Evolutionary conservation across 2,329 filamentous ascomycete genomes (phyloP).

Genomic region (Pseudogymnoascus sp.): DNA sequence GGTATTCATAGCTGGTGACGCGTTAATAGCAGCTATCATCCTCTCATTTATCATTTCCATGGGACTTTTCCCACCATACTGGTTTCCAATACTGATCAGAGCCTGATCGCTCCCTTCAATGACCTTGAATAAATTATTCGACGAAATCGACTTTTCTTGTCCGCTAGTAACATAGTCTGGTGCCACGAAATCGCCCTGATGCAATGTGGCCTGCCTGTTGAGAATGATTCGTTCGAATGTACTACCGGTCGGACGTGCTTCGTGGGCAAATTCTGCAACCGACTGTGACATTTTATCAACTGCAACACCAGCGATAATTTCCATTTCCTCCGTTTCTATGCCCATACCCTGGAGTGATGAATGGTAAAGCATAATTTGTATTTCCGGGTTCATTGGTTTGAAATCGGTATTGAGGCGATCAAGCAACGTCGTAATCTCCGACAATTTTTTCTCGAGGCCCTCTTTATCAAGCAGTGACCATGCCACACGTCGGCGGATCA

Average conservation of each 20-base stretch:
- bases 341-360: not conserved
- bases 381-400: not conserved
- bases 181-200: not conserved
- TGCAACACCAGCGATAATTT: not conserved
- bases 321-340: not conserved
- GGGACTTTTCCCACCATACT: not conserved
- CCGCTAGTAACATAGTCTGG: not conserved
- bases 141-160: not conserved
- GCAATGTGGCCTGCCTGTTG: not conserved
- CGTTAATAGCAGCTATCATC: not conserved
- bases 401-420: not conserved
- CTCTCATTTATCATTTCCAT: not conserved
- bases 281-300: not conserved
- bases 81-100: not conserved
- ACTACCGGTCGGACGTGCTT: not conserved
- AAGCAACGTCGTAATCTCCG: not conserved
- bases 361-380: not conserved
- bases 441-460: not conserved
- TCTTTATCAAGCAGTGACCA: not conserved
- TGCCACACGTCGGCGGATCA: not conserved
- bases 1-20: not conserved
- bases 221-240: not conserved
- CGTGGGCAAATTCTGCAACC: not conserved
- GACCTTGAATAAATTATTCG: not conserved
- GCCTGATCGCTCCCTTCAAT: not conserved